phyloP scores from a whole-genome alignment of 208 protist species.

The Leishmania turanica region DNA sequence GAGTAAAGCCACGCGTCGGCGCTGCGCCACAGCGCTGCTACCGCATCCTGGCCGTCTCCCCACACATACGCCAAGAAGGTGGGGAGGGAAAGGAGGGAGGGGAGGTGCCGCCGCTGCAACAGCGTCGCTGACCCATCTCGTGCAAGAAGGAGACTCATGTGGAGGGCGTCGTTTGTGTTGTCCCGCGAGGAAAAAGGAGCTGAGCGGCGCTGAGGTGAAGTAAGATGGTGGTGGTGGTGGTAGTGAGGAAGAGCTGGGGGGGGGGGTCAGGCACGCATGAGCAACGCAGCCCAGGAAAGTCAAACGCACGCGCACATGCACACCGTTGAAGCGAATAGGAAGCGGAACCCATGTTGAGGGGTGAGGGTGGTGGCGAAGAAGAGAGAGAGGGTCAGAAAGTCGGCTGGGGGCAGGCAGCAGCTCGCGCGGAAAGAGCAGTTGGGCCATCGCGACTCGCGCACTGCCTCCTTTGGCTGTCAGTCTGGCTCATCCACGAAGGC shows the following conservation, averaged over 20 bases:
- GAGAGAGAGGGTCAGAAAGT: neutral
- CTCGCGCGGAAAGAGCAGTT: neutral
- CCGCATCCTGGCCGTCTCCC: neutral
- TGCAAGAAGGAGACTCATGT: neutral
- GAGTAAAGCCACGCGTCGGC: neutral
- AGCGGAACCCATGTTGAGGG: neutral
- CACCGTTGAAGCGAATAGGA: too few species aligned
- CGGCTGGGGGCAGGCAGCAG: neutral
- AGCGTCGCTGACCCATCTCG: neutral
- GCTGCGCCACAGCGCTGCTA: neutral
- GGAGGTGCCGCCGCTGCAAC: neutral
- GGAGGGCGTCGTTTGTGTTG: neutral
- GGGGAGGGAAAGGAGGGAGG: too few species aligned
- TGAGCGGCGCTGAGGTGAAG: neutral
- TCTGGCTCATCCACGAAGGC: conserved; percentile 55
- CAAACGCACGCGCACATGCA: neutral
- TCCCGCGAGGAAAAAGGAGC: neutral
- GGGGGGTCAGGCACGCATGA: neutral
- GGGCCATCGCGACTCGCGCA: neutral
- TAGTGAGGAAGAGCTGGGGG: too few species aligned
- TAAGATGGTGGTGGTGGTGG: neutral
- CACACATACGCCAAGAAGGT: too few species aligned
- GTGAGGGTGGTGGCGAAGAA: neutral
- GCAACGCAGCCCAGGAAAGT: neutral
- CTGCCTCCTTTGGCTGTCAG: neutral